phyloP scores from a whole-genome alignment of 2,329 filamentous ascomycete genomes.

The Microsporum ferrugineum region DNA sequence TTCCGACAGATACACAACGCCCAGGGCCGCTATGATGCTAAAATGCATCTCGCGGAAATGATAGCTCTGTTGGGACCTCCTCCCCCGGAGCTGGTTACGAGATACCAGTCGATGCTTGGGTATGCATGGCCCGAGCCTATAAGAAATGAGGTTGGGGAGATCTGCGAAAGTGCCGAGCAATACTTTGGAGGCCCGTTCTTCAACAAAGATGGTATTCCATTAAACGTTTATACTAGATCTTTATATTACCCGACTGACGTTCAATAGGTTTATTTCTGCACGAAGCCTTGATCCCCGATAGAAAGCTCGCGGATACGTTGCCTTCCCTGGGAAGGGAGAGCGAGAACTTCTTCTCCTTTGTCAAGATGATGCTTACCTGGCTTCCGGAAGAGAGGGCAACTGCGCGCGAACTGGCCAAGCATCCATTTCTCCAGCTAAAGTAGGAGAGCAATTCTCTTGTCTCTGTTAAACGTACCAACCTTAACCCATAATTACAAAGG shows the following conservation, averaged over 20 bases:
- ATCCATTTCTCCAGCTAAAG: slow-evolving; percentile 16
- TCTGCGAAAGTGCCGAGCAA: slow-evolving; percentile 21
- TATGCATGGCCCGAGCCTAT: slow-evolving; percentile 8
- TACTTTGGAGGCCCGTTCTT: slow-evolving; percentile 26
- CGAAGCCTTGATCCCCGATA: slow-evolving; percentile 11
- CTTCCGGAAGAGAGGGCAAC: slow-evolving; percentile 24
- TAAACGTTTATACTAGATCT: slow-evolving; percentile 8
- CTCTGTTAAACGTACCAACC: too few species aligned
- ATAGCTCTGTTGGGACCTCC: slow-evolving; percentile 12
- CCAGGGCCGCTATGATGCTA: slow-evolving; percentile 16
- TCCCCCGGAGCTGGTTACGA: slow-evolving; percentile 9
- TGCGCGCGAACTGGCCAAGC: slow-evolving; percentile 23
- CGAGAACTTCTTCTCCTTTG: slow-evolving; percentile 23
- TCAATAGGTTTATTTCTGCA: slow-evolving; percentile 16
- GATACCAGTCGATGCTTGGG: neutral
- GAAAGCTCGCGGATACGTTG: slow-evolving; percentile 9
- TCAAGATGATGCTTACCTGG: slow-evolving; percentile 25
- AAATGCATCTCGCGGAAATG: slow-evolving; percentile 13
- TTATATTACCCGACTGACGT: slow-evolving; percentile 16
- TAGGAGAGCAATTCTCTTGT: neutral
- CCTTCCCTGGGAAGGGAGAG: slow-evolving; percentile 22
- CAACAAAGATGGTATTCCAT: slow-evolving; percentile 16
- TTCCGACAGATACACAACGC: slow-evolving; percentile 19
- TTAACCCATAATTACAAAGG: too few species aligned
- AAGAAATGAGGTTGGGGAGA: neutral